Conservation (phyloP, 805 yeast genomes). For the Ogataea haglerorum region DNA sequence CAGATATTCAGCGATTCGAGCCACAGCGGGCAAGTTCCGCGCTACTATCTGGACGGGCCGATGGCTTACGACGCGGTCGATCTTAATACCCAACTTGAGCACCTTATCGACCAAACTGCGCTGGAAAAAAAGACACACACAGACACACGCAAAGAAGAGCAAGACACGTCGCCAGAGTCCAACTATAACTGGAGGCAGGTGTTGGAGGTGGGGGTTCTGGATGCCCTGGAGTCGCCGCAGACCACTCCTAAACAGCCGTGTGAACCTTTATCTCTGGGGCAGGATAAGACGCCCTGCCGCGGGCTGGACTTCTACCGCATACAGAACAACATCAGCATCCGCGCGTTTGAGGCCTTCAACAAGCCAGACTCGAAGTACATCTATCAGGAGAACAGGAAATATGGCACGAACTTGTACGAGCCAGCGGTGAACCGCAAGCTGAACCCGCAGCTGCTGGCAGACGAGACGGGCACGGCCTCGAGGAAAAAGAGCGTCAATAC, state of each 20-base stretch:
- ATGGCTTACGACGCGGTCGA: background rate
- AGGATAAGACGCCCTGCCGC: constrained; percentile 13
- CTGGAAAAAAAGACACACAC: background rate
- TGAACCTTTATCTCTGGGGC: background rate
- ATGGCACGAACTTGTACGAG: constrained; percentile 17
- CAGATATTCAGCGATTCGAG: constrained; percentile 8
- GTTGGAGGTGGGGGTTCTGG: constrained; percentile 3
- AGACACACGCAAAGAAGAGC: background rate
- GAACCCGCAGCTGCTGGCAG: background rate
- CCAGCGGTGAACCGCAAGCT: constrained; percentile 24
- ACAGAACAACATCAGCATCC: constrained; percentile 15
- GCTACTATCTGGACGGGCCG: constrained; percentile 12
- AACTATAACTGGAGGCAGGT: constrained; percentile 15
- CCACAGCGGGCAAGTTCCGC: constrained; percentile 9
- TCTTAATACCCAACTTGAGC: constrained; percentile 2
- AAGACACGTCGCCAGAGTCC: background rate
- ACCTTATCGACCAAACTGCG: constrained; percentile 2
- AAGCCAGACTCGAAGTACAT: constrained; percentile 4
- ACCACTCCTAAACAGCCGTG: constrained; percentile 1
- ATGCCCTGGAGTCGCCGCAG: constrained; percentile 3
- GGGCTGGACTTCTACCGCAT: constrained; percentile 15
- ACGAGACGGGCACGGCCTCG: background rate
- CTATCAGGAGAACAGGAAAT: constrained; percentile 21
- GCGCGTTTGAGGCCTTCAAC: constrained; percentile 11
- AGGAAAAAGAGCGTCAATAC: constrained; percentile 12